A percentile compares a stretch with the other conserved stretches of the same genome.
phyloP scores from a whole-genome alignment of 306 rosid genomes.

The Quercus gilva region DNA sequence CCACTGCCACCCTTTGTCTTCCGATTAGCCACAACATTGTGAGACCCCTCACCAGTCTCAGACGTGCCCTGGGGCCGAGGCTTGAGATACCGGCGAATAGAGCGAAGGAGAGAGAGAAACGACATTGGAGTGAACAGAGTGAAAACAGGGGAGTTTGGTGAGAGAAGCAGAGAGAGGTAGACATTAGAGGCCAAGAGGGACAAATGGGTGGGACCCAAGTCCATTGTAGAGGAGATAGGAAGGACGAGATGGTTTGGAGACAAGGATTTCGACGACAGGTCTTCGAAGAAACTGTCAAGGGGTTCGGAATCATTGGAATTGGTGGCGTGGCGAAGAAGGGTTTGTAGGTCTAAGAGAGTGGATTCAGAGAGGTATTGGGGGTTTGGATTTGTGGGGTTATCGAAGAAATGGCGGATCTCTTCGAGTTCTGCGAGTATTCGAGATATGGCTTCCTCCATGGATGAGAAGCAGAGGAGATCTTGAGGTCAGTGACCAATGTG shows the following conservation, averaged over 20 bases:
- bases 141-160: constrained; percentile 78
- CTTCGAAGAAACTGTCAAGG: constrained; percentile 42
- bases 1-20: constrained; percentile 39
- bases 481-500: background rate
- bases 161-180: constrained; percentile 66
- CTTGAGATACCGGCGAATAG: constrained; percentile 71
- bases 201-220: constrained; percentile 44
- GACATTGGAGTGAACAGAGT: constrained; percentile 81
- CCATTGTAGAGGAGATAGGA: constrained; percentile 69
- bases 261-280: constrained; percentile 54
- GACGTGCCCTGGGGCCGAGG: constrained; percentile 8
- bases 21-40: constrained; percentile 18
- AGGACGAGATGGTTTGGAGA: constrained; percentile 56
- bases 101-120: constrained; percentile 81
- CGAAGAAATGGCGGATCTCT: constrained; percentile 40
- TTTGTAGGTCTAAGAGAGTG: constrained; percentile 58
- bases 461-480: background rate
- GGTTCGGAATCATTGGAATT: constrained; percentile 24
- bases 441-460: constrained; percentile 51
- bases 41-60: background rate
- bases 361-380: constrained; percentile 47
- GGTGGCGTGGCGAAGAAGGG: constrained; percentile 33
- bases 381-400: constrained; percentile 22
- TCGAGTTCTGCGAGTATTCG: constrained; percentile 61
- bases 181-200: constrained; percentile 64